phyloP scores from a whole-genome alignment of 176 grass and related monocot genomes.

The Elymus sibiricus region DNA sequence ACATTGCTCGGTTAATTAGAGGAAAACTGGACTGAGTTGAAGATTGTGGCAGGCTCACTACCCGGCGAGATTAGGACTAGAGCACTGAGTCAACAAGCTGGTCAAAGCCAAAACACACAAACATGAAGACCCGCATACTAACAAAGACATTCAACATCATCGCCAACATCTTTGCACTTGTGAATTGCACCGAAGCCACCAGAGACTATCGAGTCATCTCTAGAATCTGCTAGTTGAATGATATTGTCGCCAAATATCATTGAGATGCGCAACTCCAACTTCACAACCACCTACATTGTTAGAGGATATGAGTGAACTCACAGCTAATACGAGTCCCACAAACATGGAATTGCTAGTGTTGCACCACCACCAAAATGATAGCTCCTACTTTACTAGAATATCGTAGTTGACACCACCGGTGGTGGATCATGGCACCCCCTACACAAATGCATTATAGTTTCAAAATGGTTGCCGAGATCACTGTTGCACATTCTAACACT shows the following conservation, averaged over 20 bases:
- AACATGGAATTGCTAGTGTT: too few species aligned
- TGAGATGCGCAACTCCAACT: neutral
- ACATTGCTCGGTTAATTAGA: neutral
- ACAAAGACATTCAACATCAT: neutral
- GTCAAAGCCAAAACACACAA: neutral
- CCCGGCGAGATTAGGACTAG: neutral
- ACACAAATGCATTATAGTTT: too few species aligned
- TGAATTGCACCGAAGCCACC: neutral
- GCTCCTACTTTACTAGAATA: too few species aligned
- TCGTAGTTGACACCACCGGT: too few species aligned
- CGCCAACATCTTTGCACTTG: fast-evolving
- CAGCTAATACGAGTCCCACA: too few species aligned
- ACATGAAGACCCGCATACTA: neutral
- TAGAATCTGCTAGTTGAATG: neutral
- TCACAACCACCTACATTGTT: too few species aligned
- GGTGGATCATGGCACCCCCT: too few species aligned
- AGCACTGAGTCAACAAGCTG: neutral
- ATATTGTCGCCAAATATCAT: neutral
- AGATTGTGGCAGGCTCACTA: neutral
- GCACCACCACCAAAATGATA: too few species aligned
- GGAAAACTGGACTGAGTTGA: too few species aligned
- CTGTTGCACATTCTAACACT: too few species aligned
- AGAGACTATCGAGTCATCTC: neutral
- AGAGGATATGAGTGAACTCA: too few species aligned
- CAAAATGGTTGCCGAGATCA: too few species aligned